These are phyloP conservation scores for Ceratocystis variospora DNA, from an alignment of 2,329 filamentous ascomycete genomes.

Conservation along the genomic window DNA sequence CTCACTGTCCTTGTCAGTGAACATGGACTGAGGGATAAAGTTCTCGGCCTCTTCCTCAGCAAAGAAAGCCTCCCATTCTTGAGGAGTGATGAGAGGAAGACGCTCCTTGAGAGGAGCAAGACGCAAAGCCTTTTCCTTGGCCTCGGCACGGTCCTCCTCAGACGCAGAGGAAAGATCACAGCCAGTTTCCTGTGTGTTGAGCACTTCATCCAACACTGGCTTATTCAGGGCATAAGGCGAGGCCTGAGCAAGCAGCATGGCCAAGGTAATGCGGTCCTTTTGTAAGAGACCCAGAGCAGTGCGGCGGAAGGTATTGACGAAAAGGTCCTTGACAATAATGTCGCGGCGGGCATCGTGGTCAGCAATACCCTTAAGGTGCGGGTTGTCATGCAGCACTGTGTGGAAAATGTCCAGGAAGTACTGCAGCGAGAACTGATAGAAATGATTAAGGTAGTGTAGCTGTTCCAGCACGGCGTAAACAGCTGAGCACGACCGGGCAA, in stretches of 20 bases:
- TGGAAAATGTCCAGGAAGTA: slow-evolving; percentile 98
- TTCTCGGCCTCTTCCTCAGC: slow-evolving; percentile 76
- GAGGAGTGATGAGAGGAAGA: slow-evolving; percentile 46
- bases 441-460: slow-evolving; percentile 95
- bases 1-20: slow-evolving; percentile 40
- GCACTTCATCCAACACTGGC: slow-evolving; percentile 67
- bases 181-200: slow-evolving; percentile 64
- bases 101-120: slow-evolving; percentile 60
- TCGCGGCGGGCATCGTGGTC: slow-evolving; percentile 72
- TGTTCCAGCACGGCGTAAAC: slow-evolving; percentile 96
- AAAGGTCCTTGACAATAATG: slow-evolving; percentile 81
- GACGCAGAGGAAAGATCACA: slow-evolving; percentile 51
- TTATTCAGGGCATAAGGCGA: slow-evolving; percentile 96
- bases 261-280: slow-evolving; percentile 85
- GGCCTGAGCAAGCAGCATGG: slow-evolving; percentile 87
- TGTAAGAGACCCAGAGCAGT: slow-evolving; percentile 89
- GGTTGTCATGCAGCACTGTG: slow-evolving; percentile 70
- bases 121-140: slow-evolving; percentile 53
- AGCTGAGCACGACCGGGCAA: slow-evolving; percentile 88
- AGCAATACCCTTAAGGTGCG: slow-evolving; percentile 52
- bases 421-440: slow-evolving; percentile 97
- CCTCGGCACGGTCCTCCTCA: slow-evolving; percentile 41
- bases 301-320: slow-evolving; percentile 79
- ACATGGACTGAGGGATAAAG: slow-evolving; percentile 62
- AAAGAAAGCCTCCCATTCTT: slow-evolving; percentile 71